phyloP scores from a whole-genome alignment of 2,329 filamentous ascomycete genomes.

The Ophiostoma australiae region DNA sequence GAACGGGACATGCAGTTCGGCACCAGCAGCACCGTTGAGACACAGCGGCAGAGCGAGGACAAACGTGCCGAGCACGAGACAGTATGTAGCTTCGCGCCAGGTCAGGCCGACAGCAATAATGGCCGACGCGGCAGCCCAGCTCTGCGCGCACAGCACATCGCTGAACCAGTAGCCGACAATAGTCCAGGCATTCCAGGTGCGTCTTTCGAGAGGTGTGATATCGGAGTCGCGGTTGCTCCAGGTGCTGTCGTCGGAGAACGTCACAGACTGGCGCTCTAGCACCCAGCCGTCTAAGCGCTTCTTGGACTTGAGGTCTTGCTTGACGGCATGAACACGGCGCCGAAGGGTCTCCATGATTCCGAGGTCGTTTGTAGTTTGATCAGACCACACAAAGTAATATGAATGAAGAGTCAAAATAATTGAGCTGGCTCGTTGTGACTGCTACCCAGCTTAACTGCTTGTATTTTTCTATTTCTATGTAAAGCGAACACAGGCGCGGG shows the following conservation, averaged over 20 bases:
- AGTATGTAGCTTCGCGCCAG: conserved; percentile 44
- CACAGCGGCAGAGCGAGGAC: conserved; percentile 52
- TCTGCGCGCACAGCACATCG: conserved; percentile 42
- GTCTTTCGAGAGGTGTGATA: conserved; percentile 38
- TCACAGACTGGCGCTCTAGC: not conserved
- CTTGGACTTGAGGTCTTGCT: not conserved
- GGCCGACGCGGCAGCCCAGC: conserved; percentile 41
- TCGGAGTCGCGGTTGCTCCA: not conserved
- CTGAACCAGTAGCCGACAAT: conserved; percentile 41
- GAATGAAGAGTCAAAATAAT: no score
- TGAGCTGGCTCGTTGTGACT: no score
- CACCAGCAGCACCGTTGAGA: conserved; percentile 43
- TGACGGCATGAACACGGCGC: not conserved
- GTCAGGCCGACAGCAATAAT: conserved; percentile 35
- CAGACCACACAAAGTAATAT: no score
- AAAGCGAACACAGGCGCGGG: not conserved
- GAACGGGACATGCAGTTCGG: conserved; percentile 44
- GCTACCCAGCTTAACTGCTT: no score
- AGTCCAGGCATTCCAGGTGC: conserved; percentile 41
- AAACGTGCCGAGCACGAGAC: conserved; percentile 52
- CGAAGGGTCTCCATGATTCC: not conserved
- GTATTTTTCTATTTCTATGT: not conserved
- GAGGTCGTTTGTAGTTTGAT: no score
- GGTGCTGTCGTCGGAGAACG: not conserved
- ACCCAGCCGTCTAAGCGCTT: not conserved